These are phyloP conservation scores for Phaeosphaeria sp. DNA, from an alignment of 2,329 filamentous ascomycete genomes.

Conservation along the genomic window DNA sequence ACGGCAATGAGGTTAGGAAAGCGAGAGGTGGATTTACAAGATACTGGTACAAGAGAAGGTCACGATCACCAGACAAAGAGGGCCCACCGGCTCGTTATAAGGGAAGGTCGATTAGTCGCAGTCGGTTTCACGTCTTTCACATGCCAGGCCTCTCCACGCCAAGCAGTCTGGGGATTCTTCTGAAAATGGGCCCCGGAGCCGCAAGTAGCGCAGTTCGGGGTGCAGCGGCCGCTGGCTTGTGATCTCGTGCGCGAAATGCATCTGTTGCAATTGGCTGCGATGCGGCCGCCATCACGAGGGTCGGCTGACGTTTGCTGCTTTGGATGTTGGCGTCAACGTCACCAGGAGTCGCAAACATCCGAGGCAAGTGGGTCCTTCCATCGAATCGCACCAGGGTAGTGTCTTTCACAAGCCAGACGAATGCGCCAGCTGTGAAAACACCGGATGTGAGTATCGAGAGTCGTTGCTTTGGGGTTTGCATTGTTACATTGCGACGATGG, in stretches of 20 bases:
- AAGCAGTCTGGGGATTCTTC: constrained; percentile 36
- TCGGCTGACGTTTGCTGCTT: constrained; percentile 32
- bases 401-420: not conserved
- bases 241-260: constrained; percentile 40
- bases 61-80: constrained; percentile 29
- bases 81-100: constrained; percentile 27
- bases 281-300: not conserved
- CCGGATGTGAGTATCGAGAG: not conserved
- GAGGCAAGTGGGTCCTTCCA: not conserved
- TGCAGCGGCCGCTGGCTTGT: constrained; percentile 25
- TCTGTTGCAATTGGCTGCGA: constrained; percentile 34
- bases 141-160: constrained; percentile 39
- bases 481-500: not conserved
- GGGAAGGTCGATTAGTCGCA: constrained; percentile 9
- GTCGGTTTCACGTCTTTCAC: constrained; percentile 41
- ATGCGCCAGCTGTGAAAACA: not conserved
- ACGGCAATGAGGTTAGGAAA: constrained; percentile 13
- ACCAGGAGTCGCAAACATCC: constrained; percentile 11
- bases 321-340: constrained; percentile 36
- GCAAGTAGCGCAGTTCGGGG: constrained; percentile 32
- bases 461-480: not conserved
- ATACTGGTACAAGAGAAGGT: constrained; percentile 19
- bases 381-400: not conserved
- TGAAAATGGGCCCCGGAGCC: constrained; percentile 30
- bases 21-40: constrained; percentile 5